Conservation (phyloP, 2,329 filamentous ascomycete genomes). For the Sporothrix mexicana region DNA sequence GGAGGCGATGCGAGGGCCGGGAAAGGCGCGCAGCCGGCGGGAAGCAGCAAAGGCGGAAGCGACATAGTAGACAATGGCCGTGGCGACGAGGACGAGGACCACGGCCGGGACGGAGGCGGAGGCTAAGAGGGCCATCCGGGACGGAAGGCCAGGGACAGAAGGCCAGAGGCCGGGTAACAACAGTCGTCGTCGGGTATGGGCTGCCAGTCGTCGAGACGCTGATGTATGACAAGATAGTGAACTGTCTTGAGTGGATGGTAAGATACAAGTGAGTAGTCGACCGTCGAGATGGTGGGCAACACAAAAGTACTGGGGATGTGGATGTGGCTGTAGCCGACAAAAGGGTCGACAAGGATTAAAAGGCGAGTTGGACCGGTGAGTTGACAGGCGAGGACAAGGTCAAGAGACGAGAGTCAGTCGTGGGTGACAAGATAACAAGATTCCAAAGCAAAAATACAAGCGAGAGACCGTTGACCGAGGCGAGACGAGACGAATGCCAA, state of each 20-base stretch:
- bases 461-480: neutral
- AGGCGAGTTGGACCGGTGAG: neutral
- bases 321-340: neutral
- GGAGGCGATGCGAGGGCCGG: conserved; percentile 42
- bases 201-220: neutral
- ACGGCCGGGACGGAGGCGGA: neutral
- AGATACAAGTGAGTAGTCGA: neutral
- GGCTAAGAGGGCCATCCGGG: conserved; percentile 28
- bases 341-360: neutral
- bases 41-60: conserved; percentile 35
- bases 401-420: neutral
- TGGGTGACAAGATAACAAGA: neutral
- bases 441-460: neutral
- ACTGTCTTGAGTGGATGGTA: neutral
- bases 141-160: neutral
- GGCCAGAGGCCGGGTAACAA: neutral
- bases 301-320: neutral
- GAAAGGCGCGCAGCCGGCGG: conserved; percentile 41
- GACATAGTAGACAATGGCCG: conserved; percentile 33
- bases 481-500: too few species aligned
- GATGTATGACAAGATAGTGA: neutral
- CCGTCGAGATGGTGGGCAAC: neutral
- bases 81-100: conserved; percentile 6
- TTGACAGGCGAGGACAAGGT: too few species aligned
- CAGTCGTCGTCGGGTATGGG: neutral